A percentile compares a stretch with the other conserved stretches of the same genome.
phyloP scores from a whole-genome alignment of 768 basidiomycete species.

The Filobasidium floriforme region DNA sequence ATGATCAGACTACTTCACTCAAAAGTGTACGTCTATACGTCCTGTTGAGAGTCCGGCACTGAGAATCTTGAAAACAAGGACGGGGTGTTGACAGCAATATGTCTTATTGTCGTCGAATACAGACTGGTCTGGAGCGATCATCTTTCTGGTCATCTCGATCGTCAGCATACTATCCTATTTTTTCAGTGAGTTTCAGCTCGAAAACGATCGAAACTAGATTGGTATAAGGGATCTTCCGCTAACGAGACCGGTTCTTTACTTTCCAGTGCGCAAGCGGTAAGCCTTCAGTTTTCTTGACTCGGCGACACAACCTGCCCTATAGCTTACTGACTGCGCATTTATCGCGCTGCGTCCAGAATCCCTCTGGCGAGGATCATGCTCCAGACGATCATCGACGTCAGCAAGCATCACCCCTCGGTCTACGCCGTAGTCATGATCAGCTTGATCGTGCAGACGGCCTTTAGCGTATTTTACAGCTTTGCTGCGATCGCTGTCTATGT shows the following conservation, averaged over 20 bases:
- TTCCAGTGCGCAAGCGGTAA: conserved; percentile 45
- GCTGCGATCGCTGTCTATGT: conserved; percentile 64
- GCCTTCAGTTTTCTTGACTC: neutral
- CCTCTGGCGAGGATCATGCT: conserved; percentile 70
- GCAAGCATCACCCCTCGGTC: conserved; percentile 72
- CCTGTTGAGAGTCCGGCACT: neutral
- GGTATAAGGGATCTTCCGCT: neutral
- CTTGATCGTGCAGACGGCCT: conserved; percentile 61
- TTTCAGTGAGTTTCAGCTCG: conserved; percentile 22
- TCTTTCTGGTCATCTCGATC: conserved; percentile 72
- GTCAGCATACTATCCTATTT: conserved; percentile 68
- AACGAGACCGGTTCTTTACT: neutral
- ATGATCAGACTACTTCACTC: conserved; percentile 33
- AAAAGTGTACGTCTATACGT: conserved; percentile 40
- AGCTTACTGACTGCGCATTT: neutral
- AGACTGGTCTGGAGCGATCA: conserved; percentile 65
- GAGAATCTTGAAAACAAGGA: neutral
- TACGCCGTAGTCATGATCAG: conserved; percentile 68
- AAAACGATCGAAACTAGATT: neutral
- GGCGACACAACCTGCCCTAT: neutral
- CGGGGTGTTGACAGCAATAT: neutral
- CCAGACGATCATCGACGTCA: conserved; percentile 74
- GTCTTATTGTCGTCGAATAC: conserved; percentile 1
- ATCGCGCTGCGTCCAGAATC: conserved; percentile 59
- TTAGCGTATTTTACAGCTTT: conserved; percentile 74